phyloP scores from a whole-genome alignment of 345 rosid genomes.

The Triadica sebifera region DNA sequence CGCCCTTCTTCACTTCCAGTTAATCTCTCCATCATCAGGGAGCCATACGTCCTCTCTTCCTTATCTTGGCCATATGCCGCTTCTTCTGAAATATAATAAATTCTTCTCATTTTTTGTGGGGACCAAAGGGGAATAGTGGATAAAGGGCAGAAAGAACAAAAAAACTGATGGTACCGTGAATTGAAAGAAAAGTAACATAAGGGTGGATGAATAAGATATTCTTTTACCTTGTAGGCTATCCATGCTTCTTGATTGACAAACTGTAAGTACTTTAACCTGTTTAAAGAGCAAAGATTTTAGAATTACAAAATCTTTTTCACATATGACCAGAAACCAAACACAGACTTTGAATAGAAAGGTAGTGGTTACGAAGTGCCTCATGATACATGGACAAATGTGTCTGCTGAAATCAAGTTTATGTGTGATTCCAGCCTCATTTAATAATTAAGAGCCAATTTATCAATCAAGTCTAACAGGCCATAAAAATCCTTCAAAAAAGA shows the following conservation, averaged over 20 bases:
- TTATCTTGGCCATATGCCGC: conserved; percentile 44
- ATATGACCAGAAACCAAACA: not conserved
- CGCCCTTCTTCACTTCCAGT: conserved; percentile 80
- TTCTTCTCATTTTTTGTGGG: not conserved
- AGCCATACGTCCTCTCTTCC: conserved; percentile 70
- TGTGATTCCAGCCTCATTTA: not conserved
- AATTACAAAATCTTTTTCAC: not conserved
- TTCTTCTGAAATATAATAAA: conserved; percentile 33
- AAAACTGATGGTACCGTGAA: not conserved
- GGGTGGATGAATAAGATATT: not conserved
- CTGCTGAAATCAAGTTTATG: not conserved
- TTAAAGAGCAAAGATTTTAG: conserved; percentile 14
- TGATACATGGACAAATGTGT: not conserved
- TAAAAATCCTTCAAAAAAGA: not conserved
- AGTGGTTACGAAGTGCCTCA: too few relatives aligned
- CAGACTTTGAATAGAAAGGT: not conserved
- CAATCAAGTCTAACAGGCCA: not conserved
- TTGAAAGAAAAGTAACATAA: not conserved
- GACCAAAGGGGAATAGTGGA: not conserved
- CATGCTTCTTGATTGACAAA: conserved; percentile 65
- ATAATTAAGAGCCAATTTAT: not conserved
- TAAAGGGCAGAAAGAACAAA: not conserved
- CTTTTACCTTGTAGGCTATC: conserved; percentile 58
- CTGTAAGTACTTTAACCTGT: conserved; percentile 74
- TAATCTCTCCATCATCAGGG: conserved; percentile 76